Evolutionary conservation across 2,329 filamentous ascomycete species (phyloP).

Genomic region (Calycina herbarum): DNA sequence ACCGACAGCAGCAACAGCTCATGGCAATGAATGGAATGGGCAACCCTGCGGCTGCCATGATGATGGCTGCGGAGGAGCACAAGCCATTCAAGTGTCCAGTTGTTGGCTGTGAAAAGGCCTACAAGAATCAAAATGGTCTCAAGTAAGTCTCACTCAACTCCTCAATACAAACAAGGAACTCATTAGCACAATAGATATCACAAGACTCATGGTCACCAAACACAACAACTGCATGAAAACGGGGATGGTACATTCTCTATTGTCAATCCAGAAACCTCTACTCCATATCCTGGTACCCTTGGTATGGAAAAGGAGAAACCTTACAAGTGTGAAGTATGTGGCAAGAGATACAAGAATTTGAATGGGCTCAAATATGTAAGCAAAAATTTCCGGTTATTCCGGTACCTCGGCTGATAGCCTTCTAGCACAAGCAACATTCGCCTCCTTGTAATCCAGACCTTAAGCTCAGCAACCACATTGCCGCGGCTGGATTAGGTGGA

Average conservation of each 20-base stretch:
- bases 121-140: slow-evolving; percentile 98
- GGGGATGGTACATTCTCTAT: slow-evolving; percentile 97
- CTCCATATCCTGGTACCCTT: slow-evolving; percentile 90
- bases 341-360: slow-evolving; percentile 98
- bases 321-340: slow-evolving; percentile 94
- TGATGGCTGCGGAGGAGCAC: slow-evolving; percentile 79
- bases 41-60: slow-evolving; percentile 44
- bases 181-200: slow-evolving; percentile 54
- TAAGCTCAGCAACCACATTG: slow-evolving; percentile 45
- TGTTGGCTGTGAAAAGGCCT: slow-evolving; percentile 97
- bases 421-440: slow-evolving; percentile 74
- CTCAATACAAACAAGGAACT: slow-evolving; percentile 6
- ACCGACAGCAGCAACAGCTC: slow-evolving; percentile 58
- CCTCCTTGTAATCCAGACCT: slow-evolving; percentile 87
- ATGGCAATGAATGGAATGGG: slow-evolving; percentile 41
- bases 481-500: slow-evolving; percentile 34
- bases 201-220: slow-evolving; percentile 88
- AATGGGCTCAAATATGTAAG: slow-evolving; percentile 94
- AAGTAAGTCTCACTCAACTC: slow-evolving; percentile 62
- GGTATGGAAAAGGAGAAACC: slow-evolving; percentile 99
- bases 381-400: slow-evolving; percentile 22
- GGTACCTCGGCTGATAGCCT: slow-evolving; percentile 37
- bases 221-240: slow-evolving; percentile 94
- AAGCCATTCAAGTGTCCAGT: slow-evolving; percentile 98
- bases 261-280: slow-evolving; percentile 91